Evolutionary conservation across 2,329 filamentous ascomycete species (phyloP).

Genomic region (Elsinoe perseae): DNA sequence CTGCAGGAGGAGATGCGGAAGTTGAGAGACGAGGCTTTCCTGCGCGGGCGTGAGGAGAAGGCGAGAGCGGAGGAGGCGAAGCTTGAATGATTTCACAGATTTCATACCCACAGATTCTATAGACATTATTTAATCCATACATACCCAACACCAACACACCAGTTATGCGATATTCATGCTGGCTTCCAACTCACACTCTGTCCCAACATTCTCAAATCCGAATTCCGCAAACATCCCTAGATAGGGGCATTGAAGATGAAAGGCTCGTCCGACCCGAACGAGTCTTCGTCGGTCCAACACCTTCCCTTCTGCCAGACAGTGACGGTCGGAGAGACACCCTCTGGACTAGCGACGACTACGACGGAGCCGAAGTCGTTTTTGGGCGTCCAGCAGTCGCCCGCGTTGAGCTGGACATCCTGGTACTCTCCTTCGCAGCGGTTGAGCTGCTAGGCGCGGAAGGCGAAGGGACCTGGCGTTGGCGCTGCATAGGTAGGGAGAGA

Average conservation of each 20-base stretch:
- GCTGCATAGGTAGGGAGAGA: neutral
- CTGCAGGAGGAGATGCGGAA: constrained; percentile 5
- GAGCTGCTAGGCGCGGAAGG: neutral
- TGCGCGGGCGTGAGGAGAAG: neutral
- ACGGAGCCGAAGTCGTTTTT: neutral
- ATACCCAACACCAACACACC: no score
- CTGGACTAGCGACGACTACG: neutral
- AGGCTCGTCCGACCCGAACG: neutral
- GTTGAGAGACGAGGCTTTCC: constrained; percentile 15
- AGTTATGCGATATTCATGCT: no score
- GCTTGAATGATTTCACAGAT: neutral
- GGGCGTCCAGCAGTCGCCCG: neutral
- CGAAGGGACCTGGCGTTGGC: neutral
- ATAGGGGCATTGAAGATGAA: neutral
- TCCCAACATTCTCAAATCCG: neutral
- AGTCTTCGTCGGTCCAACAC: neutral
- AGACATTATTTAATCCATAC: no score
- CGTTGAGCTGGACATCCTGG: neutral
- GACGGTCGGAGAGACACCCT: neutral
- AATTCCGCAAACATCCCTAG: neutral
- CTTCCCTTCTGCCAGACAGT: neutral
- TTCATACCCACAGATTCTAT: no score
- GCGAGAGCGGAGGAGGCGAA: neutral
- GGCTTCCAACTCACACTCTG: neutral
- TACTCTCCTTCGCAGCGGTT: neutral